Percentiles rank a stretch among this genome's conserved stretches.
These are phyloP conservation scores for Ambrosia hybrid DNA, from an alignment of 140 eudicot species.

Conservation along the genomic window DNA sequence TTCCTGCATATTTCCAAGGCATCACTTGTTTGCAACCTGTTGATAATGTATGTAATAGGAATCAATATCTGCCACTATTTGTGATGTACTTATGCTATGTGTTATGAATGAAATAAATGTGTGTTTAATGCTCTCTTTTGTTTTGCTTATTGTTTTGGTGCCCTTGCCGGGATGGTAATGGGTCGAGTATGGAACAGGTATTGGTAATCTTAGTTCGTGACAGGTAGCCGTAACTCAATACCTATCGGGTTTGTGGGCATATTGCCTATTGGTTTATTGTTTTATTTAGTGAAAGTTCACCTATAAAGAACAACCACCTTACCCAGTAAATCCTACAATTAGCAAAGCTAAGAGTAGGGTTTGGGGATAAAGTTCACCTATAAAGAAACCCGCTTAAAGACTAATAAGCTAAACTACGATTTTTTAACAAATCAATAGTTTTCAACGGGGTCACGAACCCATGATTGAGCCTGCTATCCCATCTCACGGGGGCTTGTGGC, in stretches of 20 bases:
- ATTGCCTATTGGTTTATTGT: background rate
- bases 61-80: conserved; percentile 25
- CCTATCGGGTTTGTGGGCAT: background rate
- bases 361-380: too few species aligned
- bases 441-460: too few species aligned
- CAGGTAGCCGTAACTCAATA: background rate
- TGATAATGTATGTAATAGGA: conserved; percentile 39
- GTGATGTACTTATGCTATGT: conserved; percentile 19
- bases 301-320: too few species aligned
- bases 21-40: conserved; percentile 45
- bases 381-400: too few species aligned
- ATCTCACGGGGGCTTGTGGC: too few species aligned
- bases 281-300: too few species aligned
- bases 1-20: conserved; percentile 56
- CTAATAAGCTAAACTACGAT: too few species aligned
- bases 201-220: background rate
- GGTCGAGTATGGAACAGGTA: background rate
- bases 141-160: background rate
- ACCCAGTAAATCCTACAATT: too few species aligned
- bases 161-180: too few species aligned
- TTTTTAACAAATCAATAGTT: too few species aligned
- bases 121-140: background rate
- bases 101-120: conserved; percentile 25
- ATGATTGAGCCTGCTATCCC: too few species aligned
- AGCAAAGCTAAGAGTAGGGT: too few species aligned